phyloP scores from a whole-genome alignment of 148 eudicot genomes.

The Beta vulgaris region DNA sequence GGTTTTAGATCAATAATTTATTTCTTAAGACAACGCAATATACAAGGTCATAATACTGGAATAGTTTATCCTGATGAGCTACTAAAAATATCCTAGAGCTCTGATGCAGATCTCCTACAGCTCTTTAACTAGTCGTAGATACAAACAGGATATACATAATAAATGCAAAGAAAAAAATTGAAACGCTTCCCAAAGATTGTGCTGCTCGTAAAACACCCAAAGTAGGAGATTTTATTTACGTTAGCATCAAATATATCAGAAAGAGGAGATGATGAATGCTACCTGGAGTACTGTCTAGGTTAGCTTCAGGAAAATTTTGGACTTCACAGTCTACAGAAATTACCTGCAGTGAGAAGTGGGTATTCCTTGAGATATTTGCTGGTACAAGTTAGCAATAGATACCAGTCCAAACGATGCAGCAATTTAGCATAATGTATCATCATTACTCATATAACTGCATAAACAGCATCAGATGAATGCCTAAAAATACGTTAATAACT shows the following conservation, averaged over 20 bases:
- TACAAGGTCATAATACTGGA: neutral
- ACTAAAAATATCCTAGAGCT: neutral
- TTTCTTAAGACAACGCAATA: neutral
- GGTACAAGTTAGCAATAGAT: neutral
- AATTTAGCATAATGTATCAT: neutral
- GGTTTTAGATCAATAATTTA: neutral
- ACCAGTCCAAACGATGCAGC: neutral
- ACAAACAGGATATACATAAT: too few relatives aligned
- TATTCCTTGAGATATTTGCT: neutral
- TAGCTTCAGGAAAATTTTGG: constrained; percentile 19
- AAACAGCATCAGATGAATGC: neutral
- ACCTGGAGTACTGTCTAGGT: constrained; percentile 16
- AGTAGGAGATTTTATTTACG: neutral
- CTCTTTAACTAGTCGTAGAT: too few relatives aligned
- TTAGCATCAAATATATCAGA: constrained; percentile 1
- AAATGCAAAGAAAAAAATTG: neutral
- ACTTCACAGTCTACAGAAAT: constrained; percentile 31
- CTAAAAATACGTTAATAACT: neutral
- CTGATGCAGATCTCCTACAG: too few relatives aligned
- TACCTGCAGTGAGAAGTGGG: constrained; percentile 20
- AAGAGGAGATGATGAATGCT: neutral
- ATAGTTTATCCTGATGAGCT: neutral
- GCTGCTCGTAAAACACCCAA: neutral
- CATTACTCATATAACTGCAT: neutral
- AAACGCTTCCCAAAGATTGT: neutral